Conservation (phyloP, 345 rosid species). For the Pseudoturritis turrita region DNA sequence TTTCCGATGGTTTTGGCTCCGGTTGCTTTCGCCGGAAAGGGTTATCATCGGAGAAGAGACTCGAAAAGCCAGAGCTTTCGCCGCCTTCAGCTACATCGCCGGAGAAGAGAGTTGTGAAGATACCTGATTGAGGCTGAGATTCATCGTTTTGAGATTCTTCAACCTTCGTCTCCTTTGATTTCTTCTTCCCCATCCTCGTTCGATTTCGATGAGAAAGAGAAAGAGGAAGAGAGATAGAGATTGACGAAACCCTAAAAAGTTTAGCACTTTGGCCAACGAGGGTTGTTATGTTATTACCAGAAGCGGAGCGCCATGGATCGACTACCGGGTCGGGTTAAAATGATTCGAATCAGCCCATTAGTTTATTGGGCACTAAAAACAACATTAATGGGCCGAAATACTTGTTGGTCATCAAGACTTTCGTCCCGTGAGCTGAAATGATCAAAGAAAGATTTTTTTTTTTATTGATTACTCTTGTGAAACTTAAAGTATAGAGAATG, state of each 20-base stretch:
- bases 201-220: neutral
- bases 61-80: slow-evolving; percentile 28
- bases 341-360: neutral
- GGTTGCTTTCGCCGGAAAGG: slow-evolving; percentile 78
- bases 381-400: neutral
- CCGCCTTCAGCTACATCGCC: neutral
- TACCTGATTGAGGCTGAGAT: neutral
- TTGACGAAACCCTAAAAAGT: slow-evolving; percentile 18
- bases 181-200: slow-evolving; percentile 29
- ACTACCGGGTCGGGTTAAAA: neutral
- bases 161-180: neutral
- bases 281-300: neutral
- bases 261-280: neutral
- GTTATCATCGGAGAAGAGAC: slow-evolving; percentile 70
- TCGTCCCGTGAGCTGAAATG: no score
- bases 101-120: slow-evolving; percentile 28
- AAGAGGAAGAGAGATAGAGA: neutral
- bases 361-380: neutral
- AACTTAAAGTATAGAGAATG: no score
- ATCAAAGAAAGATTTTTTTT: no score
- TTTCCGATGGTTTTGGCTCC: slow-evolving; percentile 7
- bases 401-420: no score
- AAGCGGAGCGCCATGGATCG: neutral
- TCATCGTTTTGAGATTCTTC: slow-evolving; percentile 6
- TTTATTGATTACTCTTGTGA: no score